Conservation (phyloP, 2,329 filamentous ascomycete species). For the Xylariaceae sp. region DNA sequence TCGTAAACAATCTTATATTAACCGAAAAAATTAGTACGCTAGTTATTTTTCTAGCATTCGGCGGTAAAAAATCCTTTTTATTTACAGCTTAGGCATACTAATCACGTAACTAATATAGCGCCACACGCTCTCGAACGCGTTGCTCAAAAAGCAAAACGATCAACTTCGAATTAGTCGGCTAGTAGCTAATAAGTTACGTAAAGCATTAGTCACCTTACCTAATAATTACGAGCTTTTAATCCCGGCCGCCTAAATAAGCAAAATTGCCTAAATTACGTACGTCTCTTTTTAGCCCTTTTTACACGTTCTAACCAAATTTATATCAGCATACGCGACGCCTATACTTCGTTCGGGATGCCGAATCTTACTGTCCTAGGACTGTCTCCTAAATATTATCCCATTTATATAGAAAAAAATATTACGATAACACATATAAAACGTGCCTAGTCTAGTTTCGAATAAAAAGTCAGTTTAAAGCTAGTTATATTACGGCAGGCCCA, state of each 20-base stretch:
- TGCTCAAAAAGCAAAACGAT: not conserved
- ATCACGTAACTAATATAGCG: not conserved
- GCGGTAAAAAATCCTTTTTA: not conserved
- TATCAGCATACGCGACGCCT: not conserved
- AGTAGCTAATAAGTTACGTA: not conserved
- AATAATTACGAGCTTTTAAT: not conserved
- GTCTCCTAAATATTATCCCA: not conserved
- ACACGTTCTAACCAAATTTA: not conserved
- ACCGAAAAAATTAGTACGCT: not conserved
- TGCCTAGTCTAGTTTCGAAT: not conserved
- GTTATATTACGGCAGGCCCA: not conserved
- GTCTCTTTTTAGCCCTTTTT: not conserved
- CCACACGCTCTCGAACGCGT: not conserved
- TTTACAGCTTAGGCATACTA: not conserved
- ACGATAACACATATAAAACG: not conserved
- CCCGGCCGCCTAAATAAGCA: not conserved
- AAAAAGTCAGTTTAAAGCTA: not conserved
- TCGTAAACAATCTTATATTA: not conserved
- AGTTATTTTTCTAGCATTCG: not conserved
- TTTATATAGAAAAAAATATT: not conserved
- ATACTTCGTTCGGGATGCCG: not conserved
- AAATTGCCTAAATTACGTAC: not conserved
- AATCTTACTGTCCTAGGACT: not conserved
- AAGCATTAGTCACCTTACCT: not conserved
- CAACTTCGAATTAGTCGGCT: not conserved